Evolutionary conservation across 2,329 filamentous ascomycete genomes (phyloP).

Genomic region (Zymoseptoria crescenta): DNA sequence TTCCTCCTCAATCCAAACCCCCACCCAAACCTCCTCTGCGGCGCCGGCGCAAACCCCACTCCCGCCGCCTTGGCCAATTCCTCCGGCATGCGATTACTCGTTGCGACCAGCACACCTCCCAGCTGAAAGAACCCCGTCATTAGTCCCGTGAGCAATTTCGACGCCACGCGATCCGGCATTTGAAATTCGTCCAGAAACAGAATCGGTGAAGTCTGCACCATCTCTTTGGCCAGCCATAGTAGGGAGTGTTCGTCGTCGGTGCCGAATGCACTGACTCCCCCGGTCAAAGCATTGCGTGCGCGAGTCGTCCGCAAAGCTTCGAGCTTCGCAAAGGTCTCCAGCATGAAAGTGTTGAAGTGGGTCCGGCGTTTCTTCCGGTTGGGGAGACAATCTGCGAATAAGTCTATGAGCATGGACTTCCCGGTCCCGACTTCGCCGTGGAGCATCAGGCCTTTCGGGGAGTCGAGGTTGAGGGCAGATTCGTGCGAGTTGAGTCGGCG

Average conservation of each 20-base stretch:
- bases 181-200: constrained; percentile 80
- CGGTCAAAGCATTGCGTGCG: neutral
- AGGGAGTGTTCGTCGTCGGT: constrained; percentile 56
- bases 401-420: constrained; percentile 76
- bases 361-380: constrained; percentile 64
- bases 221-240: constrained; percentile 65
- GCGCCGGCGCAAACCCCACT: constrained; percentile 54
- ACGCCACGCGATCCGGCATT: constrained; percentile 67
- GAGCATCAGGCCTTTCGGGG: constrained; percentile 65
- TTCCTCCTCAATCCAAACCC: constrained; percentile 30
- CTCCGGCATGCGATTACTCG: constrained; percentile 76
- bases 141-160: constrained; percentile 70
- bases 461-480: constrained; percentile 61
- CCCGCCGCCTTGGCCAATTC: constrained; percentile 70
- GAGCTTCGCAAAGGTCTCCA: constrained; percentile 64
- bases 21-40: constrained; percentile 37
- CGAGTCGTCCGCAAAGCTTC: constrained; percentile 52
- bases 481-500: constrained; percentile 63
- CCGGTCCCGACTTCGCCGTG: constrained; percentile 77
- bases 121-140: constrained; percentile 76
- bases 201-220: constrained; percentile 66
- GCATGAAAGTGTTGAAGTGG: constrained; percentile 84
- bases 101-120: constrained; percentile 71
- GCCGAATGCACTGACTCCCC: constrained; percentile 7
- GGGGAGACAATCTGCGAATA: constrained; percentile 70